Conservation (phyloP, 2,329 filamentous ascomycete genomes). For the Phyllosticta paracitricarpa region DNA sequence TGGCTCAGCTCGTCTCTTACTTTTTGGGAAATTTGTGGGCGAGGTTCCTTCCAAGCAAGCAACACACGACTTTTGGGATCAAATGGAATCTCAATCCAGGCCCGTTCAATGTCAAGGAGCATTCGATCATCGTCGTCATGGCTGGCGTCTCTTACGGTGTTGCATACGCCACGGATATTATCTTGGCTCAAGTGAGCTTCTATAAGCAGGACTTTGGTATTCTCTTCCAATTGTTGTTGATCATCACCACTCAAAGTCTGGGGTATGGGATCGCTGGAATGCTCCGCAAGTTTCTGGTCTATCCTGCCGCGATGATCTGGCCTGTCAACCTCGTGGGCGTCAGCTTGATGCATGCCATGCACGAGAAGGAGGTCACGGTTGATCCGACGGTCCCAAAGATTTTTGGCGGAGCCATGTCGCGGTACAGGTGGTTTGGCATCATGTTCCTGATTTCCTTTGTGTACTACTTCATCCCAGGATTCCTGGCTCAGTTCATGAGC, state of each 20-base stretch:
- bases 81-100: slow-evolving; percentile 32
- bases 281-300: slow-evolving; percentile 10
- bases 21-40: slow-evolving; percentile 33
- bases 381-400: background rate
- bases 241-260: slow-evolving; percentile 11
- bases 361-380: slow-evolving; percentile 8
- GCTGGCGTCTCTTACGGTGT: slow-evolving; percentile 9
- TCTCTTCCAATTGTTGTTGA: slow-evolving; percentile 5
- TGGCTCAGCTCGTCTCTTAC: slow-evolving; percentile 37
- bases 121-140: slow-evolving; percentile 17
- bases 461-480: slow-evolving; percentile 12
- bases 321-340: slow-evolving; percentile 11
- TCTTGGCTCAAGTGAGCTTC: slow-evolving; percentile 11
- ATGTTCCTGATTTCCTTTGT: slow-evolving; percentile 15
- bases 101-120: slow-evolving; percentile 27
- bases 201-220: slow-evolving; percentile 3
- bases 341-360: slow-evolving; percentile 9
- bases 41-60: slow-evolving; percentile 25
- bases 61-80: slow-evolving; percentile 14
- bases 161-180: slow-evolving; percentile 9
- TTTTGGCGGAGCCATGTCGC: slow-evolving; percentile 7
- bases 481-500: slow-evolving; percentile 1
- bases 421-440: slow-evolving; percentile 20
- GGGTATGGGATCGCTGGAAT: slow-evolving; percentile 13
- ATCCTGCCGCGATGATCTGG: slow-evolving; percentile 12